Evolutionary conservation across 1,139 yeast species (phyloP), one percentile per base, ranked within the genome.

Genomic region (Yarrowia galli): DNA sequence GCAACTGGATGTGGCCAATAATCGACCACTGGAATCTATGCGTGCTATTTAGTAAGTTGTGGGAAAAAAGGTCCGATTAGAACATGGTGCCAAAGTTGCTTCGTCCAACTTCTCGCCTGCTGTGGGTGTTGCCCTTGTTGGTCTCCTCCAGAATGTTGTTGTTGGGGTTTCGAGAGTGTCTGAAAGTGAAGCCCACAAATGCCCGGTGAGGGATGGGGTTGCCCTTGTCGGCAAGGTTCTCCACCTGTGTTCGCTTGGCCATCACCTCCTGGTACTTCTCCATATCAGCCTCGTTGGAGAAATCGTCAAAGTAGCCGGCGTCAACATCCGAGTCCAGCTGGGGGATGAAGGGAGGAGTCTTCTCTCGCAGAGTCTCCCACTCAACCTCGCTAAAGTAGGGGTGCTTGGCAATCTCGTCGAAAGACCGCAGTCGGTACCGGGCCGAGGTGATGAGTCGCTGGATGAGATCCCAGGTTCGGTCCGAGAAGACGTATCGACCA

Each of bases 301-400:
- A 96, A 77, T 96, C 99, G 79, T 96, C 99, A 77, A 96, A 96
- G 80, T 96, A 96, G 0, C 99, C 99, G 0, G 98, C 98, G 80
- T 96, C 99, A 71, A 93, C 96, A 75, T 96, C 99, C 70, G 92
- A 91, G 76, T 95, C 98, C 71, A 96, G 83, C 75, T 96, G 97
- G 1, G 99, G 99, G 36, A 96, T 91, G 78, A 96, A 96, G 35
- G 99, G 99, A 5, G 99, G 97, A 20, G 72, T 69, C 71, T 87
- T 84, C 43, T 79, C 80, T 74, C 97, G 85, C 72, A 96, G 79
- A 32, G 79, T 80, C 4, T 83, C 85, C 89, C 97, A 95, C 74
- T 91, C 88, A 36, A 92, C 86, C 73, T 93, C 98, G 51, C 85
- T 81, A 75, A 96, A 96, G 79, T 96, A 96, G 12, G 88, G 82